Conservation (phyloP, 495 filamentous ascomycete genomes). For the Hyaloscypha variabilis region DNA sequence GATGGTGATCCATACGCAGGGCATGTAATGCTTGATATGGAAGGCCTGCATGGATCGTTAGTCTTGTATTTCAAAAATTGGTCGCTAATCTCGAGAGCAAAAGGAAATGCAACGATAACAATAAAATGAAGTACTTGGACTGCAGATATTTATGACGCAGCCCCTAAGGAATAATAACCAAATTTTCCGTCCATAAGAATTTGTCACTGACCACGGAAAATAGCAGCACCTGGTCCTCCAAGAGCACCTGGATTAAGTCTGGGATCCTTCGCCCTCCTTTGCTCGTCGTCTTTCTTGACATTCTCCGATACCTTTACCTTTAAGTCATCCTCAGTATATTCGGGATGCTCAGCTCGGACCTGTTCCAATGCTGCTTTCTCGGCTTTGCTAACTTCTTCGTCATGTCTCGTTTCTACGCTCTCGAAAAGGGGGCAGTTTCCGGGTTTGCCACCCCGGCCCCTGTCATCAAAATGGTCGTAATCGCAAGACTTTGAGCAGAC, state of each 20-base stretch:
- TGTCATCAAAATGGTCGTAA: constrained; percentile 56
- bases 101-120: not conserved
- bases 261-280: constrained; percentile 23
- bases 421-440: constrained; percentile 72
- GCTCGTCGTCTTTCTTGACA: constrained; percentile 47
- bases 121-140: not conserved
- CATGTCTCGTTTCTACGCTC: constrained; percentile 59
- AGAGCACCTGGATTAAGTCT: constrained; percentile 2
- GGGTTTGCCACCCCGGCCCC: constrained; percentile 40
- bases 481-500: constrained; percentile 65
- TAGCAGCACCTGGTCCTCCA: not conserved
- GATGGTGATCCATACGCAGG: not conserved
- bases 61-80: not conserved
- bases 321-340: constrained; percentile 57
- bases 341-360: constrained; percentile 60
- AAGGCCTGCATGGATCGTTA: not conserved
- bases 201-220: not conserved
- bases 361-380: constrained; percentile 60
- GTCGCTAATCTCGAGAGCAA: not conserved
- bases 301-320: constrained; percentile 59
- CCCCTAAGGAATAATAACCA: not conserved
- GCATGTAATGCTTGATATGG: not conserved
- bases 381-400: constrained; percentile 67
- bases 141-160: not conserved
- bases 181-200: not conserved